Conservation (phyloP, 1,284 basidiomycete species). For the Xerocomus nothofagi region DNA sequence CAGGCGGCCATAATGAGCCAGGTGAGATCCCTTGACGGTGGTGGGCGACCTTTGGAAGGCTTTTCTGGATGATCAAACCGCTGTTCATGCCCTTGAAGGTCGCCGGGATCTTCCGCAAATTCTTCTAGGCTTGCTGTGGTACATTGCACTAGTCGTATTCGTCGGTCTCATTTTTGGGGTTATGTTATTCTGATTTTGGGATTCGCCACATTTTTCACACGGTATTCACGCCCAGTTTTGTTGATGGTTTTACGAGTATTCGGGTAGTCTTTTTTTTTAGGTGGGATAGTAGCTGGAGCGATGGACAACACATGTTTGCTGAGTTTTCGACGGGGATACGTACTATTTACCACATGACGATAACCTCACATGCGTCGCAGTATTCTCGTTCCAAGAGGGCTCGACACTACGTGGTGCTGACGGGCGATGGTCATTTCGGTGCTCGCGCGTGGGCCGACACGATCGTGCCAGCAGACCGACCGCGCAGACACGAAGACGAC, state of each 20-base stretch:
- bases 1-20: slow-evolving; percentile 17
- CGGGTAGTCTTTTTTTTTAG: slow-evolving; percentile 16
- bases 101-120: slow-evolving; percentile 53
- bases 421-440: neutral
- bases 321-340: slow-evolving; percentile 8
- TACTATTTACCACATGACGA: slow-evolving; percentile 22
- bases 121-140: slow-evolving; percentile 34
- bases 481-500: too few relatives aligned
- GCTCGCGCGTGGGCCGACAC: neutral
- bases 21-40: slow-evolving; percentile 45
- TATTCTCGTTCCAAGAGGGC: too few relatives aligned
- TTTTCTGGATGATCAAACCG: slow-evolving; percentile 46
- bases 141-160: slow-evolving; percentile 17
- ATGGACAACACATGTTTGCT: slow-evolving; percentile 18
- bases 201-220: slow-evolving; percentile 13
- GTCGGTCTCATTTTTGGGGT: slow-evolving; percentile 27
- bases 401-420: neutral
- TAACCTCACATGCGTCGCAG: too few relatives aligned
- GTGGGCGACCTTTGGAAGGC: slow-evolving; percentile 56
- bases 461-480: neutral
- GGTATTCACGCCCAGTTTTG: slow-evolving; percentile 16
- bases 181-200: slow-evolving; percentile 23
- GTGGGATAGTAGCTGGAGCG: slow-evolving; percentile 17
- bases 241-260: neutral
- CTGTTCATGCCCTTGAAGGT: slow-evolving; percentile 52